Base-by-base conservation (phyloP, 2,329 filamentous ascomycete species). In the Penicillium paneum region DNA sequence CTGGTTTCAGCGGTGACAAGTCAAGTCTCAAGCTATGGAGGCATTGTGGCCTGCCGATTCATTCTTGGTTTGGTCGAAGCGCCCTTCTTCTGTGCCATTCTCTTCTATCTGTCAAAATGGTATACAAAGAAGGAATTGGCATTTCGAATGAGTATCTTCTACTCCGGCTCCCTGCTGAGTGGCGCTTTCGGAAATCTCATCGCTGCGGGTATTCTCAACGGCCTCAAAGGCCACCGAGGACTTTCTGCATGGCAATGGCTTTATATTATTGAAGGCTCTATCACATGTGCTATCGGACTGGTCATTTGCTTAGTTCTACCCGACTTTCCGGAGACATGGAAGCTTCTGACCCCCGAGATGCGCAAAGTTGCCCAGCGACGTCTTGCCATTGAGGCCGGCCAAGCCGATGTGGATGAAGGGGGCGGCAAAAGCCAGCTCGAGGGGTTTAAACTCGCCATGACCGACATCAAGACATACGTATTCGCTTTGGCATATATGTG, bases 181-280 rank as follows among this genome's bases (percentile, higher is more conserved):
- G 77, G 69, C 51, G 79, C 80, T 2, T 83, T 83, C 61, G 79
- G 79, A 19, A 79, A 77, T 19, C 70, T 83, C 29, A 80, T 83
- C 45, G 80, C 79, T 1, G 81, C 80, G 0, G 79, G 78, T 3
- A 80, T 82, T 35, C 67, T 79, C 10, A 65, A 67, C 13, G 76
- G 77, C 2, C 66, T 76, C 8, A 66, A 63, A 19, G 72, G 72
- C 13, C 49, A 64, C 6, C 65, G 64, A 5, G 73, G 73, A 5
- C 51, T 76, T 34, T 60, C 67, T 1, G 70, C 74, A 4, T 76
- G 74, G 74, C 71, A 72, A 53, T 76, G 74, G 73, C 65, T 76
- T 2, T 76, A 75, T 49, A 72, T 76, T 54, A 73, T 75, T 31
- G 73, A 76, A 54, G 74, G 73, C 0, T 24, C 57, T 3, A 65